Evolutionary conservation across 805 yeast genomes (phyloP), one percentile per base, ranked within the genome.

Genomic region (Ogataea methanolica): DNA sequence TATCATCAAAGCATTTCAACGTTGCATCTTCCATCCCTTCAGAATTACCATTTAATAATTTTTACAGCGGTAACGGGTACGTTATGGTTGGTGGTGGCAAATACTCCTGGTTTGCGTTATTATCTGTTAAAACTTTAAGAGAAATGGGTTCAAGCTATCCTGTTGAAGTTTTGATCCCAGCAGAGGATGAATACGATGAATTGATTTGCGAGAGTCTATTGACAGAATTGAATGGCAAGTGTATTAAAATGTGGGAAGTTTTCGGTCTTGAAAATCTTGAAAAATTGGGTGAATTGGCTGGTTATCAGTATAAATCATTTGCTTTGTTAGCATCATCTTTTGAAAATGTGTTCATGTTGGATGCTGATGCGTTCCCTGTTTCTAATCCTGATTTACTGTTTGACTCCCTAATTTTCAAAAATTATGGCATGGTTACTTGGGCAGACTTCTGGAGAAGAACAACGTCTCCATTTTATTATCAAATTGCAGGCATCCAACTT

Each of bases 391-490:
- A 82, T 53, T 60, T 63, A 21, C 60, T 87, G 19, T 85, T 88
- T 61, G 68, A 67, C 4, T 65, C 75, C 12, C 79, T 80, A 41
- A 81, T 88, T 1, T 88, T 76, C 65, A 52, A 58, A 22, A 61
- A 72, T 14, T 66, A 71, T 49, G 79, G 83, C 49, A 66, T 80
- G 62, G 66, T 82, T 22, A 63, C 81, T 29, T 88, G 95, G 92
- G 94, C 96, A 1, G 96, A 88, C 66, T 88, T 82, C 63, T 88
- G 96, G 96, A 78, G 83, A 64, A 75, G 96, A 54, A 81, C 91
- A 7, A 86, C 91, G 1, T 78, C 87, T 1, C 96, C 96, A 5
- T 68, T 69, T 36, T 84, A 76, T 57, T 88, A 85, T 63, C 76
- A 79, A 31, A 82, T 88, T 53, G 88, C 88, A 0, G 86, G 80